Conservation (phyloP, 768 basidiomycete genomes). For the Suillus placidus region DNA sequence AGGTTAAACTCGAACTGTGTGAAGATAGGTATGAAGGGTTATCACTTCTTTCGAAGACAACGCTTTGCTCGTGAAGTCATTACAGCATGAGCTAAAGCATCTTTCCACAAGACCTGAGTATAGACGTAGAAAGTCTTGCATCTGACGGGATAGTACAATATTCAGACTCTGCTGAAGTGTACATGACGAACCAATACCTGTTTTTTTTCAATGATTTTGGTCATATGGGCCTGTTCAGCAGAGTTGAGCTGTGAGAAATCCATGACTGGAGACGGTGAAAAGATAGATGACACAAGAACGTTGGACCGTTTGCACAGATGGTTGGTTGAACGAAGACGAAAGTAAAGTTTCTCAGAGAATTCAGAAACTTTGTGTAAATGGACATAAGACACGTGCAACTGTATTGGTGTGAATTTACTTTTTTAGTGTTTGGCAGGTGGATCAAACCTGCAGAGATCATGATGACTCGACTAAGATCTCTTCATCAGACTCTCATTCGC, state of each 20-base stretch:
- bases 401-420: constrained; percentile 6
- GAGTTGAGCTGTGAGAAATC: constrained; percentile 90
- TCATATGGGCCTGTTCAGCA: constrained; percentile 97
- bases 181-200: constrained; percentile 57
- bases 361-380: constrained; percentile 1
- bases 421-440: neutral
- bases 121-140: constrained; percentile 97
- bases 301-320: constrained; percentile 9
- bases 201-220: constrained; percentile 91
- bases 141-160: constrained; percentile 48
- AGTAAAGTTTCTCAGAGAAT: constrained; percentile 11
- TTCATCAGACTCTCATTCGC: constrained; percentile 7
- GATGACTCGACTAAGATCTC: constrained; percentile 14
- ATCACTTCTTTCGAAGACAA: constrained; percentile 89
- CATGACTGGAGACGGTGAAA: constrained; percentile 48
- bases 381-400: constrained; percentile 9
- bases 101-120: constrained; percentile 94
- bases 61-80: constrained; percentile 96
- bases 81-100: constrained; percentile 93
- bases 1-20: constrained; percentile 14
- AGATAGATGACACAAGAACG: constrained; percentile 10
- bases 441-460: neutral
- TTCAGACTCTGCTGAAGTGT: constrained; percentile 4
- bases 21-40: constrained; percentile 1
- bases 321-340: constrained; percentile 16